Conservation (phyloP, 2,329 filamentous ascomycete genomes). For the Penicillium italicum region DNA sequence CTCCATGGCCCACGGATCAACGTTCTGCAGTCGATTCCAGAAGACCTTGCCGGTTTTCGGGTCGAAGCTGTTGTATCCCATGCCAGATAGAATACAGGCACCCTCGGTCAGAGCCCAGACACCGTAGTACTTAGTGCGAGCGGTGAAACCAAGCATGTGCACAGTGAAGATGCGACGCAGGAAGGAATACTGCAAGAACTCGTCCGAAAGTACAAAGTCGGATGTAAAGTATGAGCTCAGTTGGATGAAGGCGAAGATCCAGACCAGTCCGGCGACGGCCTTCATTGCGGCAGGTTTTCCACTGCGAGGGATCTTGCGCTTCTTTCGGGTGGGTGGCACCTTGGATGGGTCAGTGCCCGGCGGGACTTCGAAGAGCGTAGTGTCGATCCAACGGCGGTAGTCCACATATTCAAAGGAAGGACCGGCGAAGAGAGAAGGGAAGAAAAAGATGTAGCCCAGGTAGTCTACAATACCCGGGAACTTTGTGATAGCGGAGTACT, state of each 20-base stretch:
- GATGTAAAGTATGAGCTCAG: slow-evolving; percentile 66
- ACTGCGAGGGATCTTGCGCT: slow-evolving; percentile 87
- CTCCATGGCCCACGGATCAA: slow-evolving; percentile 81
- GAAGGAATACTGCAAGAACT: slow-evolving; percentile 66
- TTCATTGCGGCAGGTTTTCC: slow-evolving; percentile 80
- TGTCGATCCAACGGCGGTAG: slow-evolving; percentile 88
- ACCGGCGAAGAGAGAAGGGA: slow-evolving; percentile 82
- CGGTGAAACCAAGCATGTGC: slow-evolving; percentile 77
- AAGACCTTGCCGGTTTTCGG: slow-evolving; percentile 76
- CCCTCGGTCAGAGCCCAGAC: slow-evolving; percentile 94
- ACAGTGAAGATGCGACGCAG: slow-evolving; percentile 71
- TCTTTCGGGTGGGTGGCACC: slow-evolving; percentile 79
- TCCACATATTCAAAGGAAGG: slow-evolving; percentile 94
- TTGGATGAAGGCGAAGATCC: slow-evolving; percentile 75
- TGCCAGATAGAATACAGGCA: slow-evolving; percentile 85
- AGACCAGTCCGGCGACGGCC: slow-evolving; percentile 66
- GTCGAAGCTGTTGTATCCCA: slow-evolving; percentile 93
- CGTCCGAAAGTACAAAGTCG: slow-evolving; percentile 60
- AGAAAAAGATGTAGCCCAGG: slow-evolving; percentile 89
- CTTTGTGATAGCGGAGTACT: slow-evolving; percentile 69
- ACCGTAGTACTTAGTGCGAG: slow-evolving; percentile 91
- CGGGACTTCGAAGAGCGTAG: slow-evolving; percentile 87
- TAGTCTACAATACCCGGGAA: slow-evolving; percentile 78
- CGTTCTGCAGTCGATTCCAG: slow-evolving; percentile 88
- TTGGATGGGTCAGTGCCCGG: slow-evolving; percentile 77